These are phyloP conservation scores for Diaporthe nobilis DNA, from an alignment of 2,329 filamentous ascomycete genomes.

Conservation along the genomic window DNA sequence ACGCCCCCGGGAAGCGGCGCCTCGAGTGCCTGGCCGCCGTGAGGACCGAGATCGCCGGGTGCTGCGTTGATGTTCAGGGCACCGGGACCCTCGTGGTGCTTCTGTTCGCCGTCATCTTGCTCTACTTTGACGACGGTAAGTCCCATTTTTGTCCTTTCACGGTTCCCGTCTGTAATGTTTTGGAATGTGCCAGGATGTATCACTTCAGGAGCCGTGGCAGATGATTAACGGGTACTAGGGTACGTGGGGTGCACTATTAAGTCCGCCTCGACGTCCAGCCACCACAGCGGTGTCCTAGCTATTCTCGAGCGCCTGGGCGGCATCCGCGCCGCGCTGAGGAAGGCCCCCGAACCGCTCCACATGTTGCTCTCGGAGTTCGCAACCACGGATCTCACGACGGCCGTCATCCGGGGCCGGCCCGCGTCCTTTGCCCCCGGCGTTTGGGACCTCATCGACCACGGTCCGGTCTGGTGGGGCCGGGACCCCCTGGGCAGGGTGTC, in stretches of 20 bases:
- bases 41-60: slow-evolving; percentile 48
- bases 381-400: slow-evolving; percentile 59
- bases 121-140: slow-evolving; percentile 56
- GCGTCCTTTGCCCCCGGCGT: slow-evolving; percentile 55
- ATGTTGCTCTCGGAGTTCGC: slow-evolving; percentile 60
- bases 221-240: slow-evolving; percentile 26
- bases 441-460: slow-evolving; percentile 57
- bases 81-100: slow-evolving; percentile 48
- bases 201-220: too few relatives aligned
- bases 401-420: slow-evolving; percentile 54
- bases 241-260: slow-evolving; percentile 53
- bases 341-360: slow-evolving; percentile 50
- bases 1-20: background rate
- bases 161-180: too few relatives aligned
- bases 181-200: too few relatives aligned
- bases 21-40: background rate
- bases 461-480: slow-evolving; percentile 59
- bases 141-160: background rate
- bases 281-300: slow-evolving; percentile 54
- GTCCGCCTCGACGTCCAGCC: slow-evolving; percentile 52
- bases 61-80: slow-evolving; percentile 50
- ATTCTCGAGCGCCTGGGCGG: slow-evolving; percentile 53
- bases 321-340: slow-evolving; percentile 45
- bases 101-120: slow-evolving; percentile 57
- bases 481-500: slow-evolving; percentile 53